phyloP scores from a whole-genome alignment of 352 stramenopile genomes.

The Phytopythium vexans region DNA sequence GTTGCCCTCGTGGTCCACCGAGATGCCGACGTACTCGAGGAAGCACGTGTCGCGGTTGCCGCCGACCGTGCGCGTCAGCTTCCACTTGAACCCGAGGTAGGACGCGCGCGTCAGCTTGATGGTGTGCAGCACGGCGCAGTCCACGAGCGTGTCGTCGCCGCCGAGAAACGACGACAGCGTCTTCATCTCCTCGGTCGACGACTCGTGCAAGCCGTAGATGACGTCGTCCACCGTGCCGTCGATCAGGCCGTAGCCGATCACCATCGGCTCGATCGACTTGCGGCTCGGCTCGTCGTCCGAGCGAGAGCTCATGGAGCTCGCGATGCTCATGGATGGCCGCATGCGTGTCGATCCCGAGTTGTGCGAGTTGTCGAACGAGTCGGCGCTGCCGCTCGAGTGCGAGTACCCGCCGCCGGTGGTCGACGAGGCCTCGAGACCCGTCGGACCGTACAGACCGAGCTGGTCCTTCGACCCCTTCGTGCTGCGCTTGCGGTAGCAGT shows the following conservation, averaged over 20 bases:
- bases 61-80: slow-evolving; percentile 58
- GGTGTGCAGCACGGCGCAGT: slow-evolving; percentile 59
- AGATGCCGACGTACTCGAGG: slow-evolving; percentile 62
- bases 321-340: slow-evolving; percentile 20
- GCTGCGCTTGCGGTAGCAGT: slow-evolving; percentile 52
- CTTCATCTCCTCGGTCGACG: slow-evolving; percentile 56
- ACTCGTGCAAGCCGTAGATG: slow-evolving; percentile 50
- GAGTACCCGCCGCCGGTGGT: slow-evolving; percentile 4
- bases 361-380: slow-evolving; percentile 12
- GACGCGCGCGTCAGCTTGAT: slow-evolving; percentile 47
- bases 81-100: slow-evolving; percentile 75
- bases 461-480: slow-evolving; percentile 22
- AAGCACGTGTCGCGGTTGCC: slow-evolving; percentile 74
- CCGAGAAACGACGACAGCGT: slow-evolving; percentile 40
- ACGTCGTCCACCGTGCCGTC: slow-evolving; percentile 50
- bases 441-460: slow-evolving; percentile 33
- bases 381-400: slow-evolving; percentile 14
- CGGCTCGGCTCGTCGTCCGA: slow-evolving; percentile 35
- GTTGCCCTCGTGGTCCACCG: slow-evolving; percentile 45
- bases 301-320: slow-evolving; percentile 24
- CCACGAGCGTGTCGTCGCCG: slow-evolving; percentile 55
- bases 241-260: slow-evolving; percentile 46
- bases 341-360: slow-evolving; percentile 18
- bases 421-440: slow-evolving; percentile 4
- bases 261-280: slow-evolving; percentile 39